Evolutionary conservation across 2,329 filamentous ascomycete genomes (phyloP).

Genomic region (Drechslera avenae): DNA sequence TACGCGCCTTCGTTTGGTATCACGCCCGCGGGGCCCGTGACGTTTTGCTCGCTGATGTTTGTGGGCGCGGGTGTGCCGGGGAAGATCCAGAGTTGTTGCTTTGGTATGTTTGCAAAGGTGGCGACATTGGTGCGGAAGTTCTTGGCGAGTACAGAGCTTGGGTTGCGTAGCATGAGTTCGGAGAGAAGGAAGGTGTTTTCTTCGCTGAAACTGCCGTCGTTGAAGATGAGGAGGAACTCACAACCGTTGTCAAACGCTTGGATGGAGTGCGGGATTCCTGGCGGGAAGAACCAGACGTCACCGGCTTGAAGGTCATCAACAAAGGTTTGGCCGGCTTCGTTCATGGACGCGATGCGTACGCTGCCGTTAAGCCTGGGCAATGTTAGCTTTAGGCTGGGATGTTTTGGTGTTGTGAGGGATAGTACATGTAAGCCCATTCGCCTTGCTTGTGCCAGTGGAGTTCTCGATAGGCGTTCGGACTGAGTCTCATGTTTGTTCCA

Average conservation of each 20-base stretch:
- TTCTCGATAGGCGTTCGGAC: conserved; percentile 62
- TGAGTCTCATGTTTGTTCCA: conserved; percentile 51
- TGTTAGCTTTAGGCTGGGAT: background rate
- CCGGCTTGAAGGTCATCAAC: conserved; percentile 49
- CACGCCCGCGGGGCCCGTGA: conserved; percentile 47
- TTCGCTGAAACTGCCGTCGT: conserved; percentile 64
- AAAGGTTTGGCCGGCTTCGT: conserved; percentile 57
- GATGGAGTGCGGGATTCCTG: conserved; percentile 52
- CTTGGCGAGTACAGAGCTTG: conserved; percentile 51
- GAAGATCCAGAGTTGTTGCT: conserved; percentile 52
- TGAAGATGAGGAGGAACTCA: conserved; percentile 58
- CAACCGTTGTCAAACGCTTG: conserved; percentile 61
- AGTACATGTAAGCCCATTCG: conserved; percentile 57
- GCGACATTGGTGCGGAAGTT: conserved; percentile 48
- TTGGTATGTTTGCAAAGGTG: conserved; percentile 46
- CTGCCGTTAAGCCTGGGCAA: conserved; percentile 52
- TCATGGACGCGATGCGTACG: conserved; percentile 58
- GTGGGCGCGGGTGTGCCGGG: conserved; percentile 46
- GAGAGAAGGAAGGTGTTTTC: conserved; percentile 64
- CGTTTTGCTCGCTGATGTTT: conserved; percentile 52
- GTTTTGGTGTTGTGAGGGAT: background rate
- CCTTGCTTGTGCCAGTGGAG: conserved; percentile 66
- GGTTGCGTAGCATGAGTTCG: conserved; percentile 56
- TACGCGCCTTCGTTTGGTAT: conserved; percentile 43
- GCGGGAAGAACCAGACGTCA: conserved; percentile 47